These are phyloP conservation scores for Phialophora expanda DNA, from an alignment of 2,329 filamentous ascomycete genomes.

Conservation along the genomic window DNA sequence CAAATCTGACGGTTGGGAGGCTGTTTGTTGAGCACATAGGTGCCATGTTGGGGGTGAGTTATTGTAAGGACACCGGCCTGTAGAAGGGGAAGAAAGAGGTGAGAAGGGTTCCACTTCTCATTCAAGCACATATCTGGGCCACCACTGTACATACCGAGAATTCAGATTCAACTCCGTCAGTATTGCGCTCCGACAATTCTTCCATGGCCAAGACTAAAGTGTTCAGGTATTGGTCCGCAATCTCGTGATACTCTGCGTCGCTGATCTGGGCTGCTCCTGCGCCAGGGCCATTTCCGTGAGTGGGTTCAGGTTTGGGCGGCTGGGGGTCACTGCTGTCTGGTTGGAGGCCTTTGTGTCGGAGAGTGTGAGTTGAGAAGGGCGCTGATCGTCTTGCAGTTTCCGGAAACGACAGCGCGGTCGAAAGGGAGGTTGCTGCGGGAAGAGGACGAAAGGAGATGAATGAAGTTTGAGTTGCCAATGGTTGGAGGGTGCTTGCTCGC, in stretches of 20 bases:
- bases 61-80: constrained; percentile 87
- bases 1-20: constrained; percentile 97
- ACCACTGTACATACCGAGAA: constrained; percentile 69
- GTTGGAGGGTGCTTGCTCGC: constrained; percentile 13
- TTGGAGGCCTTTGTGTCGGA: constrained; percentile 59
- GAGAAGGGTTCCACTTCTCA: neutral
- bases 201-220: constrained; percentile 67
- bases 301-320: constrained; percentile 49
- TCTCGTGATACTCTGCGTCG: constrained; percentile 74
- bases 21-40: constrained; percentile 97
- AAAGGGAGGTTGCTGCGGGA: neutral
- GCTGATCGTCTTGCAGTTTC: neutral
- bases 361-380: constrained; percentile 23
- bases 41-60: constrained; percentile 68
- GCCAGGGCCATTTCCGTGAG: constrained; percentile 49
- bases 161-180: constrained; percentile 80
- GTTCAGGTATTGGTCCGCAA: constrained; percentile 76
- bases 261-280: constrained; percentile 65
- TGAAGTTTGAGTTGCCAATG: neutral
- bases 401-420: neutral
- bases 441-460: neutral
- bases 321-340: constrained; percentile 64
- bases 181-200: constrained; percentile 69
- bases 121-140: neutral
- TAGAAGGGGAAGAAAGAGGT: neutral